Conservation (phyloP, 2,329 filamentous ascomycete species). For the Neurospora crassa region DNA sequence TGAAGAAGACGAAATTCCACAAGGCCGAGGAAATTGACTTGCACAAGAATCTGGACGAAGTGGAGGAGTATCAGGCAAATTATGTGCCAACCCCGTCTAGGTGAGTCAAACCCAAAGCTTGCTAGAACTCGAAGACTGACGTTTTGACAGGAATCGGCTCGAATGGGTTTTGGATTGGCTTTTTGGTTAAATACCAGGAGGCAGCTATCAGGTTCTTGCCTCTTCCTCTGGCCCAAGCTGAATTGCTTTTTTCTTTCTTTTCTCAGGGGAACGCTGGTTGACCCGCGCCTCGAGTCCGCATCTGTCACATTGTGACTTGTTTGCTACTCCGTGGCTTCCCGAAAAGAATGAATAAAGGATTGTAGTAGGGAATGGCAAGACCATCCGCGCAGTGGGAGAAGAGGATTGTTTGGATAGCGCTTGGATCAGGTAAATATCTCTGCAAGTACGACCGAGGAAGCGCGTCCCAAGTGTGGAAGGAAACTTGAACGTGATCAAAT, state of each 20-base stretch:
- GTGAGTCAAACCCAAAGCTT: conserved; percentile 6
- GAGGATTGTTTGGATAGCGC: neutral
- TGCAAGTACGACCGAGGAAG: neutral
- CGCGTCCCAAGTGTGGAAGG: no score
- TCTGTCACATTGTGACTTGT: neutral
- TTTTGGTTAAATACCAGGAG: conserved; percentile 14
- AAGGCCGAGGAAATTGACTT: conserved; percentile 51
- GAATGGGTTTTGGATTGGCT: conserved; percentile 15
- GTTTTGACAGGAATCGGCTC: conserved; percentile 12
- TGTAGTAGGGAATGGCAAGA: neutral
- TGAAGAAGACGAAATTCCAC: conserved; percentile 49
- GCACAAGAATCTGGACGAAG: conserved; percentile 50
- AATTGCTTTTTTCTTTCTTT: neutral
- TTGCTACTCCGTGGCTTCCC: neutral
- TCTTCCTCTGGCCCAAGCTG: neutral
- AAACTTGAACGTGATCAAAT: neutral
- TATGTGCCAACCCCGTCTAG: conserved; percentile 17
- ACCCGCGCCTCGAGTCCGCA: neutral
- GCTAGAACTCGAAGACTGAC: neutral
- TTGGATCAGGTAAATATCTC: neutral
- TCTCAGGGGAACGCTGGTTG: neutral
- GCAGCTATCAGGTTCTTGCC: neutral
- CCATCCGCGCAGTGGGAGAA: neutral
- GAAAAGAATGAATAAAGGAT: neutral
- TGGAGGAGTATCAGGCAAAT: conserved; percentile 33